Evolutionary conservation across 1,139 yeast species (phyloP).

Genomic region (Candida tunisiensis): DNA sequence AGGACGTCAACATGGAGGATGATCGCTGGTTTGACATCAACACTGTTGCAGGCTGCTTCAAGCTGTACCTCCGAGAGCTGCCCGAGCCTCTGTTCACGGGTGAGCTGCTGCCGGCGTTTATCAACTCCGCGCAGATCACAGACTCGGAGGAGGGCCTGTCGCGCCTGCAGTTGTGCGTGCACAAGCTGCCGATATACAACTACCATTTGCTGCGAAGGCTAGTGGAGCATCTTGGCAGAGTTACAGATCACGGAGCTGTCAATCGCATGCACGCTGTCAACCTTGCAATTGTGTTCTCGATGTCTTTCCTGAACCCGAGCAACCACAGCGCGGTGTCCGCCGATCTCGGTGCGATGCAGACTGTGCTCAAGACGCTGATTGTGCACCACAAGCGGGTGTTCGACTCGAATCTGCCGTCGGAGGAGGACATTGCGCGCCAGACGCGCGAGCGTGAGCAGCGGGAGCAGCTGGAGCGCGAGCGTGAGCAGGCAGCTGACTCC

Average conservation of each 20-base stretch:
- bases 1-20: conserved; percentile 48
- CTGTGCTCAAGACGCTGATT: conserved; percentile 20
- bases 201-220: conserved; percentile 52
- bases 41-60: conserved; percentile 80
- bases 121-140: conserved; percentile 13
- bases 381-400: conserved; percentile 14
- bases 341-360: too few relatives aligned
- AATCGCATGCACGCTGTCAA: conserved; percentile 73
- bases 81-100: conserved; percentile 75
- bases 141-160: conserved; percentile 18
- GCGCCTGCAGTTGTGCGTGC: conserved; percentile 28
- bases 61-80: conserved; percentile 68
- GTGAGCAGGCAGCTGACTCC: not conserved
- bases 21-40: conserved; percentile 68
- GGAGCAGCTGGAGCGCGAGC: not conserved
- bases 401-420: conserved; percentile 1
- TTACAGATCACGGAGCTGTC: conserved; percentile 38
- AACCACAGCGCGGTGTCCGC: conserved; percentile 11
- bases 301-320: conserved; percentile 30
- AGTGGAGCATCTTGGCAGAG: conserved; percentile 45
- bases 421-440: not conserved
- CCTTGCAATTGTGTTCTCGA: conserved; percentile 59
- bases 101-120: conserved; percentile 35
- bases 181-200: conserved; percentile 43
- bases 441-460: not conserved